Base-by-base conservation (phyloP, 805 yeast genomes). In the Hanseniaspora nectarophila region DNA sequence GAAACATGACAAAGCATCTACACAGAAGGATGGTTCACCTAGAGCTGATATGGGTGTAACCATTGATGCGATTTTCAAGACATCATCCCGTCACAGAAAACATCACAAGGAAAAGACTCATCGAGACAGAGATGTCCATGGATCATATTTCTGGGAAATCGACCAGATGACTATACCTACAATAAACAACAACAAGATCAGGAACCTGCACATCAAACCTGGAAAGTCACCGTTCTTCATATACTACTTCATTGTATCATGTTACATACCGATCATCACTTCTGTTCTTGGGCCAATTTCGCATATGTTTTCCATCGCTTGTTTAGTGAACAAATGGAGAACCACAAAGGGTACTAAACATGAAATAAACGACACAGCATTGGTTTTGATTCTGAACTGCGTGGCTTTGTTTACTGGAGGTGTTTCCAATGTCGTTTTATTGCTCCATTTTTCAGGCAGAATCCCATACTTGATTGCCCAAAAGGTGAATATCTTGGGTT, bases 241-340 rank as follows among this genome's bases (percentile, higher is more conserved):
- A 32, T 33, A 48, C n/a, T 85, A 94, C 92, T 82, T 82, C 57
- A 59, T 74, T 13, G 64, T 81, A 0, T 79, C 89, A 3, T 74
- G 82, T 2, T 80, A 80, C 57, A 73, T 85, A 56, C 95, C 95
- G 0, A 72, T 86, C 24, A 62, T 82, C 7, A 80, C 89, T 0
- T 87, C 90, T 5, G 83, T 90, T 57, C 59, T 81, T 34, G 94
- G 92, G 0, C 95, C 95, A 0, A 59, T 86, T 26, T 80, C 90
- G 6, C 85, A 85, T 58, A 74, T 84, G 72, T 73, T 80, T 39
- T 82, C 90, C 0, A 70, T 84, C 5, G 79, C 83, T 1, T 85
- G 89, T 5, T 71, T 85, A 15, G 78, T 80, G 0, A 81, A 82
- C 53, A 71, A 73, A 45, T 86, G 95, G 95, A 63, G 81, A 48